Conservation (phyloP, 192 early-diverging fungal genomes). For the Podila horticola region DNA sequence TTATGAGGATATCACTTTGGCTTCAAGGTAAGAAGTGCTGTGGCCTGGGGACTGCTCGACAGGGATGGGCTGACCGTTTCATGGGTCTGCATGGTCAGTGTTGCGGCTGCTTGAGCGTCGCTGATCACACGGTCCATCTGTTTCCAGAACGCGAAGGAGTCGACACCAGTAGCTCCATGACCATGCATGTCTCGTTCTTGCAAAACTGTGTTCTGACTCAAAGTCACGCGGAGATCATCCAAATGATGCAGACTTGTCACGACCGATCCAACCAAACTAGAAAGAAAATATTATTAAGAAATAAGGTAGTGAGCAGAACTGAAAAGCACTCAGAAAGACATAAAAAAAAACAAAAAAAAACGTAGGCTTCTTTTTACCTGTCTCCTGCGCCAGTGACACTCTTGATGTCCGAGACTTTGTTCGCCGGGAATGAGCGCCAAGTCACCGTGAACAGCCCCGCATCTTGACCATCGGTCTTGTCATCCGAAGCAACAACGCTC, state of each 20-base stretch:
- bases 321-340: background rate
- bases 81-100: constrained; percentile 51
- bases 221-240: background rate
- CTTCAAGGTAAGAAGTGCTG: background rate
- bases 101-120: constrained; percentile 42
- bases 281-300: constrained; percentile 17
- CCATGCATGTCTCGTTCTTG: too few species aligned
- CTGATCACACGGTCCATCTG: constrained; percentile 38
- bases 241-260: constrained; percentile 60
- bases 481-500: background rate
- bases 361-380: constrained; percentile 56
- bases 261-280: constrained; percentile 78
- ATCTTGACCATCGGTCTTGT: background rate
- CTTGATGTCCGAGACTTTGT: constrained; percentile 21
- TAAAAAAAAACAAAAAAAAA: background rate
- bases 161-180: background rate
- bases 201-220: too few species aligned
- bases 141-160: constrained; percentile 8
- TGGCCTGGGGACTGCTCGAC: constrained; percentile 6
- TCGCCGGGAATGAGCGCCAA: constrained; percentile 48
- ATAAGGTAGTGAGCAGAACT: constrained; percentile 25
- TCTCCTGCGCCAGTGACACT: constrained; percentile 87
- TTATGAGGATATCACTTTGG: background rate
- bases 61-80: constrained; percentile 40
- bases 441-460: background rate